A percentile compares a stretch with the other conserved stretches of the same genome.
Conservation (phyloP, 1,139 yeast species). For the Magnusiomyces fungicola region DNA sequence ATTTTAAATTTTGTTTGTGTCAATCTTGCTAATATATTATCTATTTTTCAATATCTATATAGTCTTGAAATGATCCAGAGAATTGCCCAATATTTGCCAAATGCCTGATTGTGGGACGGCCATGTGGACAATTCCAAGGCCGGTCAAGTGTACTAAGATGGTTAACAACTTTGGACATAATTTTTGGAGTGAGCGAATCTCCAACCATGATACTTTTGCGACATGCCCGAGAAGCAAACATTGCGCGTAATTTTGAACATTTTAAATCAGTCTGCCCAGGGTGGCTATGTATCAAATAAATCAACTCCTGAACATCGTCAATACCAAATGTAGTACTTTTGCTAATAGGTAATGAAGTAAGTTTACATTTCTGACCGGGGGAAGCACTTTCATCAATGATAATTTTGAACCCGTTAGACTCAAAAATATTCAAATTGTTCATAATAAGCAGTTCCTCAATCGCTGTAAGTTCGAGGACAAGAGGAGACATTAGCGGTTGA, state of each 20-base stretch:
- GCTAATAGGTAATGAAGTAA: constrained; percentile 66
- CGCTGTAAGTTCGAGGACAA: constrained; percentile 55
- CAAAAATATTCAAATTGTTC: constrained; percentile 51
- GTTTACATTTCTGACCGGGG: constrained; percentile 51
- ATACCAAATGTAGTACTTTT: constrained; percentile 58
- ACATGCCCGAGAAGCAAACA: constrained; percentile 95
- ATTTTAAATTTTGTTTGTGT: no score
- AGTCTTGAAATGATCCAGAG: constrained; percentile 8
- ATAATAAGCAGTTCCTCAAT: constrained; percentile 68
- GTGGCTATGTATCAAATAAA: constrained; percentile 46
- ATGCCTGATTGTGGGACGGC: constrained; percentile 94
- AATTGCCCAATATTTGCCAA: constrained; percentile 43
- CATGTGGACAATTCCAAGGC: constrained; percentile 99
- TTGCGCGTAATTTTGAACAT: constrained; percentile 70
- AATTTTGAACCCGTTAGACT: constrained; percentile 69
- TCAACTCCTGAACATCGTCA: constrained; percentile 65
- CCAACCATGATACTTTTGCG: constrained; percentile 94
- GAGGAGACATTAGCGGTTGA: constrained; percentile 69
- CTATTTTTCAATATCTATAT: no score
- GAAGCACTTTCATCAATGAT: constrained; percentile 41
- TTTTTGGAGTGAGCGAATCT: constrained; percentile 45
- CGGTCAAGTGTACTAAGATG: constrained; percentile 68
- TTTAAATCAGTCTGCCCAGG: constrained; percentile 38
- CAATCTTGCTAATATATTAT: no score
- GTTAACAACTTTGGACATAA: constrained; percentile 62